Evolutionary conservation across 1,139 yeast species (phyloP).

Genomic region (Hansenula lynferdii): DNA sequence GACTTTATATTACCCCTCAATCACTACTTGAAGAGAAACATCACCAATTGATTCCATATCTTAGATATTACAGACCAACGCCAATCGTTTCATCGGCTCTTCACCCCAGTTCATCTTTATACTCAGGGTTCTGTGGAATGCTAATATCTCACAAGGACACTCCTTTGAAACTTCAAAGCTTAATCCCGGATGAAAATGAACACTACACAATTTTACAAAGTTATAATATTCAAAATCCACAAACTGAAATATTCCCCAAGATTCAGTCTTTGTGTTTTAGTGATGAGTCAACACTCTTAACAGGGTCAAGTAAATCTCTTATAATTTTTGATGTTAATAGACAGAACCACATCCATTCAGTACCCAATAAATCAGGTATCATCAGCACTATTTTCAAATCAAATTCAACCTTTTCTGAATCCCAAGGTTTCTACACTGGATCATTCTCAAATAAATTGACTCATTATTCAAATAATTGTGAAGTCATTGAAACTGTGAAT

Average conservation of each 20-base stretch:
- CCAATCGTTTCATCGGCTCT: constrained; percentile 20
- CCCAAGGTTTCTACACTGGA: constrained; percentile 15
- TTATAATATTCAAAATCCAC: constrained; percentile 12
- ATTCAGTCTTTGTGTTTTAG: constrained; percentile 15
- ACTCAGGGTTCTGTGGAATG: constrained; percentile 15
- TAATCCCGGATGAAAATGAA: constrained; percentile 19
- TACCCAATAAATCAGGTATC: constrained; percentile 10
- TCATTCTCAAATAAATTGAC: constrained; percentile 12
- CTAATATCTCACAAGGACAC: constrained; percentile 21
- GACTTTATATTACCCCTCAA: constrained; percentile 26
- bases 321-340: constrained; percentile 23
- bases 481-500: not conserved
- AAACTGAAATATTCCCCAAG: constrained; percentile 22
- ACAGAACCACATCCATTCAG: constrained; percentile 6
- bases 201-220: constrained; percentile 6
- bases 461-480: constrained; percentile 5
- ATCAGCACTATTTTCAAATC: constrained; percentile 12
- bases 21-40: constrained; percentile 14
- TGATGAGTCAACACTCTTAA: constrained; percentile 12
- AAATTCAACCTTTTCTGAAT: constrained; percentile 7
- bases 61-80: constrained; percentile 16
- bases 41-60: constrained; percentile 19
- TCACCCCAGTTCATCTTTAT: constrained; percentile 23
- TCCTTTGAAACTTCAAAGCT: constrained; percentile 24
- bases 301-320: constrained; percentile 20